Evolutionary conservation across 2,329 filamentous ascomycete genomes (phyloP).

Genomic region (Trichoderma hamatum): DNA sequence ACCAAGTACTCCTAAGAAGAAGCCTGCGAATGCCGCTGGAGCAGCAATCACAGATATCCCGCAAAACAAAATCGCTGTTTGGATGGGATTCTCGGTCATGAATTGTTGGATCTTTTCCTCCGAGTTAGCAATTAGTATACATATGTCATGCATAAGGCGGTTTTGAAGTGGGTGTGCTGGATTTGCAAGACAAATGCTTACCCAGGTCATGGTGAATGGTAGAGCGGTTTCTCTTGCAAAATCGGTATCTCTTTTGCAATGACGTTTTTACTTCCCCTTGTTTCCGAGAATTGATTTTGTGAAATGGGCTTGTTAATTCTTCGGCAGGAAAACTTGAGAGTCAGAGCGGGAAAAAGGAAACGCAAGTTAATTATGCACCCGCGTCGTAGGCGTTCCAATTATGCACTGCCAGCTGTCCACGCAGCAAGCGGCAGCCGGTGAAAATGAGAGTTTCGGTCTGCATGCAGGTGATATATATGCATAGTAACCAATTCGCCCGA

Average conservation of each 20-base stretch:
- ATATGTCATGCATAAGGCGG: conserved; percentile 12
- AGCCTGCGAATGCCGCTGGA: not conserved
- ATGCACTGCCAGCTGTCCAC: conserved; percentile 20
- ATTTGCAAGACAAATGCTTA: conserved; percentile 2
- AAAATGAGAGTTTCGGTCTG: conserved; percentile 11
- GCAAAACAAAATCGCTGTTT: not conserved
- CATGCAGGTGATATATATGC: conserved; percentile 21
- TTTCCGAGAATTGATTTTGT: not conserved
- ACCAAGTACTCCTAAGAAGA: conserved; percentile 11
- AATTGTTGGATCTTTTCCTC: not conserved
- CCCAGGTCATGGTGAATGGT: conserved; percentile 10
- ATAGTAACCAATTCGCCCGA: conserved; percentile 5
- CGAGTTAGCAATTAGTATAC: not conserved
- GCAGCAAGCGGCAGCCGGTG: conserved; percentile 18
- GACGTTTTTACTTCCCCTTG: not conserved
- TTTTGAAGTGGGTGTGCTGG: not conserved
- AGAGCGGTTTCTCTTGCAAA: not conserved
- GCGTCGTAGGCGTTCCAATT: conserved; percentile 17
- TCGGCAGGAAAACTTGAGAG: not conserved
- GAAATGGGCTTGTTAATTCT: not conserved
- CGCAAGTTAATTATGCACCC: not conserved
- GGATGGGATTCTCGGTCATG: conserved; percentile 1
- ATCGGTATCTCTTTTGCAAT: not conserved
- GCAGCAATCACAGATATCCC: not conserved
- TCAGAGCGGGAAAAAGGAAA: not conserved